phyloP scores from a whole-genome alignment of 192 early-diverging fungal genomes.

The Obelidium mucronatum region DNA sequence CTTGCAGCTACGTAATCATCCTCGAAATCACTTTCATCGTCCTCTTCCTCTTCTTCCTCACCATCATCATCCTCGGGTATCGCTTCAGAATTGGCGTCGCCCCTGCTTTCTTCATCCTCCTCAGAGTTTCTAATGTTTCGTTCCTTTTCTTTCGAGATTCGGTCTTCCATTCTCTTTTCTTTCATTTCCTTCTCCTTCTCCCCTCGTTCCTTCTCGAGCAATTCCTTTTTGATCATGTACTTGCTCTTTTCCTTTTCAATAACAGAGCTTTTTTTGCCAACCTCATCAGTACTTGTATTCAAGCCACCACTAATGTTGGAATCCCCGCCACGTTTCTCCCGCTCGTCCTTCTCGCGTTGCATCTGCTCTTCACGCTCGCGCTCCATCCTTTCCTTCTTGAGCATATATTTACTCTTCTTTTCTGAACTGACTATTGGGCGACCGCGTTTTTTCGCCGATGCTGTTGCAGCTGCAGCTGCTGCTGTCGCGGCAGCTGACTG shows the following conservation, averaged over 20 bases:
- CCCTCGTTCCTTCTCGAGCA: too few relatives aligned
- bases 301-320: not conserved
- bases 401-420: not conserved
- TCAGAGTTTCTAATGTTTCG: too few relatives aligned
- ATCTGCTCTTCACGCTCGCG: too few relatives aligned
- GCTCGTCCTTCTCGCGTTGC: not conserved
- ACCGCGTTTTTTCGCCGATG: not conserved
- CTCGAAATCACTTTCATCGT: not conserved
- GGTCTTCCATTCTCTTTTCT: too few relatives aligned
- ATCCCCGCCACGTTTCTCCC: not conserved
- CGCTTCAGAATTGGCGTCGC: too few relatives aligned
- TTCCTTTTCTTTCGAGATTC: too few relatives aligned
- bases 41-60: too few relatives aligned
- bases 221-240: not conserved
- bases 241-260: not conserved
- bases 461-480: not conserved
- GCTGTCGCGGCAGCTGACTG: not conserved
- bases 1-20: not conserved
- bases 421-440: not conserved
- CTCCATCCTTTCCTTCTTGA: too few relatives aligned
- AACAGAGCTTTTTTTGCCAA: not conserved
- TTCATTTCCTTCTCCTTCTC: too few relatives aligned
- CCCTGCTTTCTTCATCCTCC: too few relatives aligned
- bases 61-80: too few relatives aligned
- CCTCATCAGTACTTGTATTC: not conserved